These are phyloP conservation scores for Pseudodiploospora longispora DNA, from an alignment of 2,329 filamentous ascomycete genomes.

Conservation along the genomic window DNA sequence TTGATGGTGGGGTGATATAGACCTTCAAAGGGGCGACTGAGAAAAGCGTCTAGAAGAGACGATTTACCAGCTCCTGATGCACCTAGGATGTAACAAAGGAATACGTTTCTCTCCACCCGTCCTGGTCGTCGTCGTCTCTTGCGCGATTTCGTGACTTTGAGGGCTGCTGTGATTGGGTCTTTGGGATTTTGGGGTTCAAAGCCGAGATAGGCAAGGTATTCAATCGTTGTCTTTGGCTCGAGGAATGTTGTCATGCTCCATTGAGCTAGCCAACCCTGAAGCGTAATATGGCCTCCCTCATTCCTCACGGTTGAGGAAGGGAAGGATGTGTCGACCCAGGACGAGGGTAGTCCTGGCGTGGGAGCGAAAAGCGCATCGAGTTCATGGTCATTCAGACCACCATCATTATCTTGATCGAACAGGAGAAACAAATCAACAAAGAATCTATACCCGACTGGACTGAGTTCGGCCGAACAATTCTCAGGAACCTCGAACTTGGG, in stretches of 20 bases:
- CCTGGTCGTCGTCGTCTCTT: conserved; percentile 77
- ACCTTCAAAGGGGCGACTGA: conserved; percentile 76
- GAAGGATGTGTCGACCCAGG: conserved; percentile 84
- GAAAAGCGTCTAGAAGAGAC: conserved; percentile 79
- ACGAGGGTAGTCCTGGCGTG: conserved; percentile 78
- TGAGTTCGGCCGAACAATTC: conserved; percentile 86
- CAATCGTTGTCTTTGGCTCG: conserved; percentile 87
- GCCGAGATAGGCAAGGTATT: conserved; percentile 91
- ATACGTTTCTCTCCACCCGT: conserved; percentile 86
- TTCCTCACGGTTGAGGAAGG: conserved; percentile 91
- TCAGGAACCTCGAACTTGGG: conserved; percentile 93
- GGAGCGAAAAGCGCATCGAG: conserved; percentile 83
- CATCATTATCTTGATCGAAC: conserved; percentile 96
- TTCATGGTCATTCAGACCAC: conserved; percentile 80
- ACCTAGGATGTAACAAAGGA: conserved; percentile 87
- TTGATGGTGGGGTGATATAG: conserved; percentile 93
- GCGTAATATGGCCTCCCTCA: conserved; percentile 87
- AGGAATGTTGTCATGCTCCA: conserved; percentile 99
- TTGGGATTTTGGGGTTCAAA: conserved; percentile 77
- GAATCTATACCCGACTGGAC: conserved; percentile 90
- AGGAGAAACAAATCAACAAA: conserved; percentile 94
- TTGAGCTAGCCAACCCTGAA: conserved; percentile 96
- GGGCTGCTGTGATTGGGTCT: conserved; percentile 68
- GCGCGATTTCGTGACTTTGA: conserved; percentile 87
- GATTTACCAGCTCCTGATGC: conserved; percentile 85